Evolutionary conservation across 2,329 filamentous ascomycete genomes (phyloP).

Genomic region (Arachnomyces sp.): DNA sequence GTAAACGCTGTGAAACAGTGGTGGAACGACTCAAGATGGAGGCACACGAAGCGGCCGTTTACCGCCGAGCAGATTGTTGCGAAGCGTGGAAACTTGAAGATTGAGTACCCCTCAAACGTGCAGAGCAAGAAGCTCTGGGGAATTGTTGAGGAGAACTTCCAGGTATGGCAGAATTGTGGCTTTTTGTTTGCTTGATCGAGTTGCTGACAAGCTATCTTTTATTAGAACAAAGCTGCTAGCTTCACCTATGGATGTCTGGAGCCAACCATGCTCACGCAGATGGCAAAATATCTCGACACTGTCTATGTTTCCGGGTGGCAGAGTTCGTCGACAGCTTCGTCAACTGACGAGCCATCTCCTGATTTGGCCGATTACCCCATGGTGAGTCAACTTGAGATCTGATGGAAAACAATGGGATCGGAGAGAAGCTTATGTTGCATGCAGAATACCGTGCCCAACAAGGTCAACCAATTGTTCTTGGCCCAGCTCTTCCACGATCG

Average conservation of each 20-base stretch:
- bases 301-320: conserved; percentile 99
- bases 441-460: conserved; percentile 94
- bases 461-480: conserved; percentile 95
- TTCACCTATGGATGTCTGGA: conserved; percentile 97
- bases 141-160: conserved; percentile 77
- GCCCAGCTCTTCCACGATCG: conserved; percentile 99
- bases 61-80: conserved; percentile 95
- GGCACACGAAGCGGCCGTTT: conserved; percentile 83
- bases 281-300: conserved; percentile 97
- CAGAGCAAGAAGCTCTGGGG: conserved; percentile 93
- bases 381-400: conserved; percentile 40
- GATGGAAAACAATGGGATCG: background rate
- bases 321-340: conserved; percentile 89
- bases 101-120: conserved; percentile 82
- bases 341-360: conserved; percentile 90
- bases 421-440: conserved; percentile 10
- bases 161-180: conserved; percentile 46
- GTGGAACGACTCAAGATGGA: conserved; percentile 91
- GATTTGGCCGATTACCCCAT: conserved; percentile 98
- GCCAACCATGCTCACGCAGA: conserved; percentile 97
- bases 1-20: conserved; percentile 84
- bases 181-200: background rate
- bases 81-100: conserved; percentile 83
- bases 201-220: conserved; percentile 10
- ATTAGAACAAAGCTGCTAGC: conserved; percentile 70